Evolutionary conservation across 75 land plant species (phyloP).

Genomic region (Isoetes taiwanensis): DNA sequence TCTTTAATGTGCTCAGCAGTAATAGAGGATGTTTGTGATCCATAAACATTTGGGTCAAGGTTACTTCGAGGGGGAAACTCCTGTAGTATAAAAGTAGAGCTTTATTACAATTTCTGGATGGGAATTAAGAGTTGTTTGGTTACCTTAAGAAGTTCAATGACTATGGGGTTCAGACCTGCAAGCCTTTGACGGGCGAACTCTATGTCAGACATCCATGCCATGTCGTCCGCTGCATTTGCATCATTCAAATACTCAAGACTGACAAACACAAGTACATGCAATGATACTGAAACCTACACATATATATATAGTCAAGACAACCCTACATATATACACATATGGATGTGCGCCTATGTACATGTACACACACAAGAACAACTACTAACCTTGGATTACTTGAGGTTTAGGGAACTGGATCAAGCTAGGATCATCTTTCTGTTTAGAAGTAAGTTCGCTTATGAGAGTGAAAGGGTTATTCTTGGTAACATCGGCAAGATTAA

Average conservation of each 20-base stretch:
- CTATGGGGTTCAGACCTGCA: slow-evolving; percentile 60
- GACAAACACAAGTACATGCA: too few relatives aligned
- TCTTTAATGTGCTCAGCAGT: slow-evolving; percentile 34
- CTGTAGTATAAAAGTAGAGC: slow-evolving; percentile 22
- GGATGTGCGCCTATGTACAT: too few relatives aligned
- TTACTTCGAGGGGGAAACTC: slow-evolving; percentile 54
- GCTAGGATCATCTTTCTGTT: too few relatives aligned
- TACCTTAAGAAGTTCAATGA: slow-evolving; percentile 45
- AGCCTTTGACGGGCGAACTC: slow-evolving; percentile 84
- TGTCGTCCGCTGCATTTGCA: slow-evolving; percentile 22
- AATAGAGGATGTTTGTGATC: slow-evolving; percentile 41
- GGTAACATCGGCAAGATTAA: too few relatives aligned
- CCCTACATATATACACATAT: too few relatives aligned
- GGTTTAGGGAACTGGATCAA: slow-evolving; percentile 22
- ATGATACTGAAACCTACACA: too few relatives aligned
- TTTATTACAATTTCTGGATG: not conserved
- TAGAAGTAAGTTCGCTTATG: too few relatives aligned
- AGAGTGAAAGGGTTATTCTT: too few relatives aligned
- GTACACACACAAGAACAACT: too few relatives aligned
- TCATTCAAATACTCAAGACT: not conserved
- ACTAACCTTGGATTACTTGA: slow-evolving; percentile 22
- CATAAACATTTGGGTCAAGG: slow-evolving; percentile 49
- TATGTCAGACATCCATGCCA: slow-evolving; percentile 70
- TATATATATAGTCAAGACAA: too few relatives aligned
- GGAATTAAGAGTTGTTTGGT: not conserved